phyloP scores from a whole-genome alignment of 352 stramenopile species.

The Globisporangium paroecandrum region DNA sequence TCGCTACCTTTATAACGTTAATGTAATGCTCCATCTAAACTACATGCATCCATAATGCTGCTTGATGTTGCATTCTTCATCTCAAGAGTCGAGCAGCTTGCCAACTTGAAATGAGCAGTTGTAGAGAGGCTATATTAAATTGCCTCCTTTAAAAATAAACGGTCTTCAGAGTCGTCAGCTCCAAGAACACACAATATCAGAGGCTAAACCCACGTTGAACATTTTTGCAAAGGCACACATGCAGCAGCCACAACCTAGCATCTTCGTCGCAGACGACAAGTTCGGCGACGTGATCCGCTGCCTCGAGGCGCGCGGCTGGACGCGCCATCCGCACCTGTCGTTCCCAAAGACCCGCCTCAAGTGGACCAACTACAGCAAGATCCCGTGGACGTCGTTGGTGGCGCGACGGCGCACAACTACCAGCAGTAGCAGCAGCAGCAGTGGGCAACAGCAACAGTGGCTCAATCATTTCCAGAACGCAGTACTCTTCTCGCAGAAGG shows the following conservation, averaged over 20 bases:
- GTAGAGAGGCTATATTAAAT: background rate
- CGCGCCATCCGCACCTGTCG: conserved; percentile 44
- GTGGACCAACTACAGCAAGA: conserved; percentile 69
- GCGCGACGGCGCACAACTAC: conserved; percentile 17
- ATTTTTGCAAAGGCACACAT: background rate
- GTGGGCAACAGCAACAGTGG: conserved; percentile 22
- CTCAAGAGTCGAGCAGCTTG: background rate
- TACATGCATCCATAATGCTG: background rate
- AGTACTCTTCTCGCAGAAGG: conserved; percentile 62
- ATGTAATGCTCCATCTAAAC: background rate
- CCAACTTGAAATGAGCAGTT: background rate
- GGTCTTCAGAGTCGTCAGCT: background rate
- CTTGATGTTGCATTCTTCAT: background rate
- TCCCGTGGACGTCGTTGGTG: conserved; percentile 43
- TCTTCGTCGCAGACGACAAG: conserved; percentile 62
- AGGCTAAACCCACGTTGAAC: background rate
- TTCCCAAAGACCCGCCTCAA: conserved; percentile 61
- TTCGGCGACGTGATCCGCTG: conserved; percentile 44
- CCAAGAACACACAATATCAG: background rate
- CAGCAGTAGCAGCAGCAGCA: background rate
- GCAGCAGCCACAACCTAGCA: conserved; percentile 11
- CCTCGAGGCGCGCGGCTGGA: conserved; percentile 40
- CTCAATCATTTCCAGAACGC: conserved; percentile 72
- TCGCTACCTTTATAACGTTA: conserved; percentile 2
- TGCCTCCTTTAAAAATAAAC: conserved; percentile 6